A percentile compares a stretch with the other conserved stretches of the same genome.
Evolutionary conservation across 1,284 basidiomycete species (phyloP).

Genomic region (Ceratobasidium sp.): DNA sequence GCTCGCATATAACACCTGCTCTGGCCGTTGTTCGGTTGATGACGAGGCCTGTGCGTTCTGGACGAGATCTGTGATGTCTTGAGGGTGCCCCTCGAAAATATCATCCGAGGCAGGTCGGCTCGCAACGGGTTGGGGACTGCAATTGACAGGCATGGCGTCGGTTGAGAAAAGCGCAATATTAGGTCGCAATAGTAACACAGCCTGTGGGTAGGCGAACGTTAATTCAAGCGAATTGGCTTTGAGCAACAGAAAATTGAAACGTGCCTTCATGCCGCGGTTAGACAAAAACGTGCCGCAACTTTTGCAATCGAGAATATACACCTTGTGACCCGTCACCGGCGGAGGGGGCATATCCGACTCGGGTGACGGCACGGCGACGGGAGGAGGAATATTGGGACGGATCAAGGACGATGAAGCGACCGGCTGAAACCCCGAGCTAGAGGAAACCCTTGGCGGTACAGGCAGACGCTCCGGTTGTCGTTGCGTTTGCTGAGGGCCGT

Average conservation of each 20-base stretch:
- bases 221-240: not conserved
- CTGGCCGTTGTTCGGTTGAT: not conserved
- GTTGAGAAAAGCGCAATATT: constrained; percentile 84
- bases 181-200: constrained; percentile 80
- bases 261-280: constrained; percentile 84
- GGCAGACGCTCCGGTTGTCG: not conserved
- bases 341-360: constrained; percentile 8
- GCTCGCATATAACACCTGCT: constrained; percentile 34
- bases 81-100: constrained; percentile 23
- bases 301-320: constrained; percentile 81
- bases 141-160: constrained; percentile 80
- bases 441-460: not conserved
- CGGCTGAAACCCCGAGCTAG: constrained; percentile 3
- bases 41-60: not conserved
- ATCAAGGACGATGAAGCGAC: constrained; percentile 8
- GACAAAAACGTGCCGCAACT: constrained; percentile 76
- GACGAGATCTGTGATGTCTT: constrained; percentile 21
- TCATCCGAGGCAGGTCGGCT: constrained; percentile 1
- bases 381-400: constrained; percentile 22
- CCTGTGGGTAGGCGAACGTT: constrained; percentile 54
- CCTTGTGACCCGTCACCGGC: constrained; percentile 55
- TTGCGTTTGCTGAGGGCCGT: not conserved
- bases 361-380: constrained; percentile 10
- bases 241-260: constrained; percentile 43
- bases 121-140: constrained; percentile 52